Conservation (phyloP, 73 alveolate genomes). For the Paramecium caudatum region DNA sequence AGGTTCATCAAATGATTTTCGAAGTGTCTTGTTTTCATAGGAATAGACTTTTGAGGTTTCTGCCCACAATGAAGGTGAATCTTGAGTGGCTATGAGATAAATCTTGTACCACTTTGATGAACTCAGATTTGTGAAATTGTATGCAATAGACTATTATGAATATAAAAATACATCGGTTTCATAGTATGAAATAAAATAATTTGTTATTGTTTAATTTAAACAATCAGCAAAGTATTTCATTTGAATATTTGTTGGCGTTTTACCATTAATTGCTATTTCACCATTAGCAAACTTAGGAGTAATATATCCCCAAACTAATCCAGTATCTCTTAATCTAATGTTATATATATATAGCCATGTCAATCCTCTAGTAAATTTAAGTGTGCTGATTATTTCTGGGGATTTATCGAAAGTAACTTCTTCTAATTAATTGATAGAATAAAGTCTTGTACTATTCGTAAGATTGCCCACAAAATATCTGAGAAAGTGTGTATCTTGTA, state of each 20-base stretch:
- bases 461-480: slow-evolving; percentile 52
- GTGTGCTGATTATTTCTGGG: neutral
- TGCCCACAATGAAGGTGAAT: slow-evolving; percentile 46
- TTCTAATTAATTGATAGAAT: neutral
- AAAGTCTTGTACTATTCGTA: neutral
- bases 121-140: slow-evolving; percentile 26
- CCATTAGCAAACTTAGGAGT: slow-evolving; percentile 22
- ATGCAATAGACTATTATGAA: neutral
- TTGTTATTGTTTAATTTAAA: slow-evolving; percentile 26
- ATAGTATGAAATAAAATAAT: slow-evolving; percentile 6
- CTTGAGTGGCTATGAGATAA: slow-evolving; percentile 47
- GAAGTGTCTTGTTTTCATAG: slow-evolving; percentile 18
- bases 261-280: neutral
- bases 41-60: slow-evolving; percentile 24
- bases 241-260: slow-evolving; percentile 19
- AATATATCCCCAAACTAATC: slow-evolving; percentile 61
- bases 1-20: slow-evolving; percentile 43
- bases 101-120: slow-evolving; percentile 52
- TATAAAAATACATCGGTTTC: neutral
- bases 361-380: slow-evolving; percentile 14
- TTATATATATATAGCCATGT: slow-evolving; percentile 39
- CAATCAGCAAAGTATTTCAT: slow-evolving; percentile 48
- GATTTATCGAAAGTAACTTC: slow-evolving; percentile 13
- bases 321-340: slow-evolving; percentile 46
- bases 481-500: slow-evolving; percentile 1